Evolutionary conservation across 495 filamentous ascomycete species (phyloP).

Genomic region (Hypomontagnella submonticulosa): DNA sequence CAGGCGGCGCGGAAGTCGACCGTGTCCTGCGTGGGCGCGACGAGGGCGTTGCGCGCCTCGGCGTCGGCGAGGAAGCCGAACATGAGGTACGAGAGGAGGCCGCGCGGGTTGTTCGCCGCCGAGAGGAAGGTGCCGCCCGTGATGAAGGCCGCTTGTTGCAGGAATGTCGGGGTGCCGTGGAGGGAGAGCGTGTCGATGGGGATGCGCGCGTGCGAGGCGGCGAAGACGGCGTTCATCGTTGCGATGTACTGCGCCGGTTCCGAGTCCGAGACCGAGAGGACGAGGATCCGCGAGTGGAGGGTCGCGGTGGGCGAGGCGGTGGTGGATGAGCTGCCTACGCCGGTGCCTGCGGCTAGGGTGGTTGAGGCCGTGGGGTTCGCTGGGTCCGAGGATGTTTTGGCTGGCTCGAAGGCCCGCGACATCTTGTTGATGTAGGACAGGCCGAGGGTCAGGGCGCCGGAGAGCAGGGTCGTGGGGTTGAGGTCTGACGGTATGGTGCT

Average conservation of each 20-base stretch:
- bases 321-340: conserved; percentile 15
- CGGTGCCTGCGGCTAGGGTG: not conserved
- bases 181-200: conserved; percentile 92
- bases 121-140: conserved; percentile 89
- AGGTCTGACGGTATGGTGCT: conserved; percentile 71
- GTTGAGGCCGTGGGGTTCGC: conserved; percentile 37
- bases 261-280: conserved; percentile 83
- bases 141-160: conserved; percentile 93
- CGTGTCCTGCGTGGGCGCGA: conserved; percentile 81
- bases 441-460: conserved; percentile 90
- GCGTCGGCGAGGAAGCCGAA: conserved; percentile 90
- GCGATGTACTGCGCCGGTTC: conserved; percentile 93
- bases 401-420: conserved; percentile 52
- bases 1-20: conserved; percentile 98
- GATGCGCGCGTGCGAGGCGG: conserved; percentile 83
- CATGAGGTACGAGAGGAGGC: conserved; percentile 91
- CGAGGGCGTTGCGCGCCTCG: conserved; percentile 69
- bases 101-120: conserved; percentile 67
- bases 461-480: conserved; percentile 75
- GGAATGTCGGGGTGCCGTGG: conserved; percentile 82
- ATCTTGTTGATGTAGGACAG: conserved; percentile 85
- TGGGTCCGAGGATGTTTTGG: conserved; percentile 45
- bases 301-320: conserved; percentile 48
- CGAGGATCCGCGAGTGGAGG: conserved; percentile 84
- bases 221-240: conserved; percentile 98